Evolutionary conservation across 805 yeast species (phyloP), one percentile per base, ranked within the genome.

Genomic region (Hanseniaspora meyeri): DNA sequence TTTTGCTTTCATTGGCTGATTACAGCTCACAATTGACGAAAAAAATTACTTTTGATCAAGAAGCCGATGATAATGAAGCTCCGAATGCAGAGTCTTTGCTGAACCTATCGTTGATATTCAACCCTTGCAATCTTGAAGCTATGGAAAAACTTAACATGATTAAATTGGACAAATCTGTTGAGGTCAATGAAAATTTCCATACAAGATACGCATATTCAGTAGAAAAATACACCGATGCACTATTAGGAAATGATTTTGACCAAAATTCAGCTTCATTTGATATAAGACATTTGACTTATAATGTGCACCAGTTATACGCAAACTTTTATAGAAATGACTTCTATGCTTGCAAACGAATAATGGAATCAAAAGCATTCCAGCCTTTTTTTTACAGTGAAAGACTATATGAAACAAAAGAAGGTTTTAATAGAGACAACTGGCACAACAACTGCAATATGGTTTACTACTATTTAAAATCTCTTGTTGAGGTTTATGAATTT

Each of bases 401-500:
- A n/a, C 10, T 4, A 4, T 17, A 7, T 4, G 12, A 4, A n/a
- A 45, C 17, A 32, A 14, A 29, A 16, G 11, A 16, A n/a, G 12
- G 4, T 1, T 31, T 17, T 31, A 4, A 24, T 4, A n/a, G 16
- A 29, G 9, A n/a, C 4, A 45, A 10, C 17, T 10, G 27, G 14
- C 49, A 46, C 49, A 34, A 19, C 40, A 46, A 46, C 16, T 14
- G n/a, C 12, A 31, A 32, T 37, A 5, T 46, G 17, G 14, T 19
- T n/a, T 46, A 46, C 29, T 46, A n/a, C 16, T 46, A 46, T n/a
- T 10, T 46, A 11, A 46, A 46, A 14, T 46, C 49, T 31, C 49
- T 46, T 31, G 49, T 46, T 19, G 49, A 46, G 16, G 40, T 46
- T 6, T 46, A 46, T 34, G 49, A 46, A 46, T 46, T 46, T 34